Conservation (phyloP, 805 yeast species). For the Vanderwaltozyma tropicalis region DNA sequence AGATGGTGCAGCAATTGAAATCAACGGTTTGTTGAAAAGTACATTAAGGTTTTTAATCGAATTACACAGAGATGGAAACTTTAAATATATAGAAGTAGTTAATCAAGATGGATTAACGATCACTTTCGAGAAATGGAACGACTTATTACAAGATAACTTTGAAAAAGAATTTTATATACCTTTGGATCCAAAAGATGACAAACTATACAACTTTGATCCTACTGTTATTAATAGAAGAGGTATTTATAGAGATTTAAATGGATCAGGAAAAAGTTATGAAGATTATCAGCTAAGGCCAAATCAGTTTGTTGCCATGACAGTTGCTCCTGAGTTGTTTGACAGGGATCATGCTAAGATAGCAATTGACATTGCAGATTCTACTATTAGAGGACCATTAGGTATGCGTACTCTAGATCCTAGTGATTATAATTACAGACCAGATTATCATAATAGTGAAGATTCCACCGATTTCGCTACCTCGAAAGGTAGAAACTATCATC, state of each 20-base stretch:
- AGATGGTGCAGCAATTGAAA: constrained; percentile 93
- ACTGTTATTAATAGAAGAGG: constrained; percentile 78
- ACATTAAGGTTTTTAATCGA: constrained; percentile 67
- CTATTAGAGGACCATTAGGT: constrained; percentile 81
- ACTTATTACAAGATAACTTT: constrained; percentile 56
- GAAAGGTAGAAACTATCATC: constrained; percentile 94
- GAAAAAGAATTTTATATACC: constrained; percentile 78
- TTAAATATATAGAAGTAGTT: constrained; percentile 46
- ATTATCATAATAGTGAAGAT: constrained; percentile 73
- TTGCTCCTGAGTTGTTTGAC: constrained; percentile 84
- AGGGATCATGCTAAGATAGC: constrained; percentile 52
- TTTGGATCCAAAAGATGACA: constrained; percentile 48
- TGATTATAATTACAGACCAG: constrained; percentile 85
- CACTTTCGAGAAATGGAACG: constrained; percentile 61
- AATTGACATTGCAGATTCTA: constrained; percentile 57
- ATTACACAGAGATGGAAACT: constrained; percentile 43
- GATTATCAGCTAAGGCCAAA: constrained; percentile 91
- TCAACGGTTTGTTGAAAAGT: constrained; percentile 80
- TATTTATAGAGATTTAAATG: constrained; percentile 78
- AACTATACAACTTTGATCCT: constrained; percentile 49
- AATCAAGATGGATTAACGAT: constrained; percentile 50
- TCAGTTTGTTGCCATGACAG: constrained; percentile 86
- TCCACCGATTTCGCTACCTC: constrained; percentile 82
- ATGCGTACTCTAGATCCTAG: constrained; percentile 87
- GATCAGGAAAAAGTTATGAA: constrained; percentile 77